Evolutionary conservation across 495 filamentous ascomycete genomes (phyloP).

Genomic region (Penicillium desertorum): DNA sequence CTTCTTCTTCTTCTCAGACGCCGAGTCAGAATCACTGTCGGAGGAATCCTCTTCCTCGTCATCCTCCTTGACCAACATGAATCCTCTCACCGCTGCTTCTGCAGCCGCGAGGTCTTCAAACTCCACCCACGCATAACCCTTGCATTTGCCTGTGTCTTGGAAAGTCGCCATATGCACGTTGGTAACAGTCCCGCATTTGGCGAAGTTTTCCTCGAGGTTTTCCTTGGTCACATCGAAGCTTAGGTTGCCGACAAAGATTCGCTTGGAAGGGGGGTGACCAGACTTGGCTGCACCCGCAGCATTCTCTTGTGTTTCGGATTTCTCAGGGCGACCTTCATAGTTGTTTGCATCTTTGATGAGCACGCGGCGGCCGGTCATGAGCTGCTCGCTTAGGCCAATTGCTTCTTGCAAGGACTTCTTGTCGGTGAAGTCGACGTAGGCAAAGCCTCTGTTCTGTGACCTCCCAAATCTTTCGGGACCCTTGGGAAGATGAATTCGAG

Average conservation of each 20-base stretch:
- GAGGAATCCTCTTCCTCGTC: slow-evolving; percentile 53
- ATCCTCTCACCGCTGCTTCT: slow-evolving; percentile 78
- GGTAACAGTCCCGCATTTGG: slow-evolving; percentile 73
- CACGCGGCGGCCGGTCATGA: slow-evolving; percentile 70
- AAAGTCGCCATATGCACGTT: slow-evolving; percentile 90
- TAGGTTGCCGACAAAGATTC: slow-evolving; percentile 91
- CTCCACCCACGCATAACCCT: slow-evolving; percentile 92
- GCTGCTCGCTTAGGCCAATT: slow-evolving; percentile 74
- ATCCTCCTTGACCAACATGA: slow-evolving; percentile 62
- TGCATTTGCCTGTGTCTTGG: slow-evolving; percentile 95
- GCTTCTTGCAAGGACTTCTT: slow-evolving; percentile 65
- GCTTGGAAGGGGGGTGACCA: slow-evolving; percentile 64
- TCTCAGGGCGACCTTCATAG: slow-evolving; percentile 74
- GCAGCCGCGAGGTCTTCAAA: slow-evolving; percentile 78
- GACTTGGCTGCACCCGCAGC: slow-evolving; percentile 33
- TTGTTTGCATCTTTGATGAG: slow-evolving; percentile 89
- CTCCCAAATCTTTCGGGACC: slow-evolving; percentile 47
- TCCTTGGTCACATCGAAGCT: slow-evolving; percentile 83
- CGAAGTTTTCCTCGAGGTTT: slow-evolving; percentile 73
- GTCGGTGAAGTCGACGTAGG: slow-evolving; percentile 89
- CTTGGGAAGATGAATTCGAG: slow-evolving; percentile 77
- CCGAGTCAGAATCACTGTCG: slow-evolving; percentile 40
- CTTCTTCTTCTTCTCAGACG: slow-evolving; percentile 33
- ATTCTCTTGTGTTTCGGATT: slow-evolving; percentile 48
- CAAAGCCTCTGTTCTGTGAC: slow-evolving; percentile 81